Base-by-base conservation (phyloP, 192 early-diverging fungal species). In the Gonapodya prolifera region DNA sequence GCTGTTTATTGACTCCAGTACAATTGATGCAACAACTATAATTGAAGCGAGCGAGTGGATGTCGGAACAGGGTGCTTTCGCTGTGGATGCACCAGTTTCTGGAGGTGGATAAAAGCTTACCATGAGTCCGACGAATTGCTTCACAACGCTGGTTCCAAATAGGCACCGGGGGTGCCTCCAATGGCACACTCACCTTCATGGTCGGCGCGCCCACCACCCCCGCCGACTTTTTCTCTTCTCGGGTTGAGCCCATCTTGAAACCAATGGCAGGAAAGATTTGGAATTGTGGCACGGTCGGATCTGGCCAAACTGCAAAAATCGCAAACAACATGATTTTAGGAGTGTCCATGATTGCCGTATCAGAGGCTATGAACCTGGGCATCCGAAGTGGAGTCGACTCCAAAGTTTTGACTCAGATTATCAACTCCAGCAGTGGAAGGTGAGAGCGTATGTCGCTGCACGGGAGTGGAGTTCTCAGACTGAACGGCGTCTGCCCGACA, bases 321-420 rank as follows among this genome's bases (percentile, higher is more conserved):
- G 95, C 94, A 86, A 99, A 99, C 86, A 99, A 99, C 82, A 93
- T 97, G 91, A 81, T 99, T 34, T 85, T 98, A 31, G 97, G 93
- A 8, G 93, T 96, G 78, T 91, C 91, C 29, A 99, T 99, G 97
- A 87, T 97, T 34, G 97, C 92, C 29, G 91, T 92, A 0, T 86
- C 92, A 0, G 97, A 99, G 85, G 89, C 97, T 2, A 92, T 99
- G 91, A 92, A 93, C 79, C 88, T 99, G 8, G 97, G 97, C 29
- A 84, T 91, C 28, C 83, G 89, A 69, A 85, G 95, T 74, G 96
- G 96, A 30, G 92, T 99, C 83, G 94, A 96, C 78, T 90, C 97
- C 2, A 86, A 87, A 17, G 84, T 96, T 2, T 84, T 99, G 75
- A 90, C 92, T 30, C 82, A 85, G 0, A 96, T 99, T 34, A 81